Base-by-base conservation (phyloP, 2,329 filamentous ascomycete species). In the Botryotinia convoluta region DNA sequence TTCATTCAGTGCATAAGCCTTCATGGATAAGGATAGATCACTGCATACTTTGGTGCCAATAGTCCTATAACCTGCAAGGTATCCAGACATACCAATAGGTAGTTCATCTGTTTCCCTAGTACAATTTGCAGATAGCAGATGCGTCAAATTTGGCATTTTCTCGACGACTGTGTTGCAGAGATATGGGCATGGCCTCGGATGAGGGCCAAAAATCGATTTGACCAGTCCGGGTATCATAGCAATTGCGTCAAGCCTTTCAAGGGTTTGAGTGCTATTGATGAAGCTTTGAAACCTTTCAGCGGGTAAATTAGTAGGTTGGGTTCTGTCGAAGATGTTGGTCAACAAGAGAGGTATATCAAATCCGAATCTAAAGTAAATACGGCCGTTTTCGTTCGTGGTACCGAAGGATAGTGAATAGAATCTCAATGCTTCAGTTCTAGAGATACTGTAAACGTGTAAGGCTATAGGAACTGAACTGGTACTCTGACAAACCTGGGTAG, bases 331-430 rank as follows among this genome's bases (percentile, higher is more conserved):
- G 42, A 48, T 20, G 9, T 65, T 65, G 18, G 62, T 65, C 32
- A 65, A 22, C 6, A 65, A 65, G 29, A 65, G 42, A 48, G 62
- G 62, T 48, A 65, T 65, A 35, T 65, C 62, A 65, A 65, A 65
- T 4, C 62, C 42, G n/a, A 65, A 65, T 26, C 62, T 35, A 8
- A 65, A 65, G 29, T 65, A 65, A 5, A 65, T 48, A 5, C 42
- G 62, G 2, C 62, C 62, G 22, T 65, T 65, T 14, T n/a, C 29
- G 42, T 29, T 12, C 20, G 62, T 65, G 9, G 62, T 48, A 26
- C 62, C 62, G 22, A 65, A 65, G 26, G 62, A 65, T 48, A 65
- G 48, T 9, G 62, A 65, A 35, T 65, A 65, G 9, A 65, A 65
- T 9, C 62, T 48, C 42, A 48, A 26, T 16, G 62, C 42, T 12